phyloP scores from a whole-genome alignment of 306 rosid genomes.

The Casuarina equisetifolia region DNA sequence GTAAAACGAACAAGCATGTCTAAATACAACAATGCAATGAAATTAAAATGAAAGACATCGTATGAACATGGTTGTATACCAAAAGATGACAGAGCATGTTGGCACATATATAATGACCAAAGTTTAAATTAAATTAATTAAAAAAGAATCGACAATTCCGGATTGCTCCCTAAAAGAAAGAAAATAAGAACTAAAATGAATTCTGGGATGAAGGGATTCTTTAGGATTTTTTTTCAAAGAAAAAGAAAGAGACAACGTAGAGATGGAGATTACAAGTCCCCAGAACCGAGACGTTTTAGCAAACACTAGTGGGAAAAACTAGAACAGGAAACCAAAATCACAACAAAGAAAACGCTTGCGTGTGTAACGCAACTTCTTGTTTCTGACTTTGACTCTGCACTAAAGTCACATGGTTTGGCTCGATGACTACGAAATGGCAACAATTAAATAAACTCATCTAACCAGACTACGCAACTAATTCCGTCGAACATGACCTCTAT shows the following conservation, averaged over 20 bases:
- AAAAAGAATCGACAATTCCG: too few relatives aligned
- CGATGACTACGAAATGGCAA: neutral
- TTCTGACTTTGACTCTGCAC: neutral
- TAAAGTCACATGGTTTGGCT: neutral
- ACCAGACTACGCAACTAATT: neutral
- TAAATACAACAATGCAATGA: neutral
- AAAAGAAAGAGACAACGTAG: neutral
- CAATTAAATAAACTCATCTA: neutral
- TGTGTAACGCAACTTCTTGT: too few relatives aligned
- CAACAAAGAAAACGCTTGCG: neutral
- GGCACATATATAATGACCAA: too few relatives aligned
- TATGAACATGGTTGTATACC: neutral
- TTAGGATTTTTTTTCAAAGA: neutral
- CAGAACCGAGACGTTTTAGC: neutral
- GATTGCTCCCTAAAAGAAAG: neutral
- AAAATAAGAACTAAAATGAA: neutral
- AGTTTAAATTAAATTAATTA: too few relatives aligned
- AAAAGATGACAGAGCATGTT: neutral
- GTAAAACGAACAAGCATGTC: neutral
- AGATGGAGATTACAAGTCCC: neutral
- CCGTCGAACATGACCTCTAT: neutral
- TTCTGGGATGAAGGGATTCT: neutral
- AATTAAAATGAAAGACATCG: neutral
- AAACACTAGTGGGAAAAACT: neutral
- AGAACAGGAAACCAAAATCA: neutral